phyloP scores from a whole-genome alignment of 495 filamentous ascomycete genomes.

The Penicillium malachiteum region DNA sequence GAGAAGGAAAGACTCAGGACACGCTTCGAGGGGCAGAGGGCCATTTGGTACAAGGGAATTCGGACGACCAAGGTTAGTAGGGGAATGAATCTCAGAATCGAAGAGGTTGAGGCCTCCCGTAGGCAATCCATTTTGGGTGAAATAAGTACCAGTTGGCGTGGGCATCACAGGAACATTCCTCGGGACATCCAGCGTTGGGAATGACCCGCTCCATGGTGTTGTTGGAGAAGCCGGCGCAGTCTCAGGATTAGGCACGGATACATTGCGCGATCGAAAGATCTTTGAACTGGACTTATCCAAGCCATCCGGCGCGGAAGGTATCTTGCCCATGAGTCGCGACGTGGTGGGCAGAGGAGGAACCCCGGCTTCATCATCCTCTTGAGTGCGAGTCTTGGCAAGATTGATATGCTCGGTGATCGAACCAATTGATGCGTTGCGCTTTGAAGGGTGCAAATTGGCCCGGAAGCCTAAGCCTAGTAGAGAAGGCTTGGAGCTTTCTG shows the following conservation, averaged over 20 bases:
- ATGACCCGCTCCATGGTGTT: conserved; percentile 70
- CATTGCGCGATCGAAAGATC: conserved; percentile 65
- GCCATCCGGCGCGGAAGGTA: conserved; percentile 51
- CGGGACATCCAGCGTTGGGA: conserved; percentile 52
- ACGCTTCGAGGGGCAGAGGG: conserved; percentile 83
- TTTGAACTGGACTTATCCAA: conserved; percentile 79
- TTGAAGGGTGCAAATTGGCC: conserved; percentile 22
- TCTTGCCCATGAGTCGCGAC: conserved; percentile 47
- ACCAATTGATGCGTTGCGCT: conserved; percentile 34
- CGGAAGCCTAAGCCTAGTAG: conserved; percentile 4
- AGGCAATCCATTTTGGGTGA: conserved; percentile 53
- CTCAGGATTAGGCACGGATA: conserved; percentile 74
- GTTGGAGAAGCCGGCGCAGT: conserved; percentile 64
- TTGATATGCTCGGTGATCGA: conserved; percentile 33
- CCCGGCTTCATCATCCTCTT: conserved; percentile 40
- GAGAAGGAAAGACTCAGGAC: conserved; percentile 79
- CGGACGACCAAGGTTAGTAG: conserved; percentile 64
- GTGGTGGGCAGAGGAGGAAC: conserved; percentile 43
- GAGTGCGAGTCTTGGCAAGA: conserved; percentile 40
- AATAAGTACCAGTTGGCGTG: conserved; percentile 62
- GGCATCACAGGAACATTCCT: conserved; percentile 63
- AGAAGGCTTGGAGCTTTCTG: conserved; percentile 16
- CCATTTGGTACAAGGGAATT: conserved; percentile 56
- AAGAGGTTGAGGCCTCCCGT: conserved; percentile 78
- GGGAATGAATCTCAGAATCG: conserved; percentile 77